These are phyloP conservation scores for Nicotiana tomentosiformis DNA, from an alignment of 257 asterid species.

Conservation along the genomic window DNA sequence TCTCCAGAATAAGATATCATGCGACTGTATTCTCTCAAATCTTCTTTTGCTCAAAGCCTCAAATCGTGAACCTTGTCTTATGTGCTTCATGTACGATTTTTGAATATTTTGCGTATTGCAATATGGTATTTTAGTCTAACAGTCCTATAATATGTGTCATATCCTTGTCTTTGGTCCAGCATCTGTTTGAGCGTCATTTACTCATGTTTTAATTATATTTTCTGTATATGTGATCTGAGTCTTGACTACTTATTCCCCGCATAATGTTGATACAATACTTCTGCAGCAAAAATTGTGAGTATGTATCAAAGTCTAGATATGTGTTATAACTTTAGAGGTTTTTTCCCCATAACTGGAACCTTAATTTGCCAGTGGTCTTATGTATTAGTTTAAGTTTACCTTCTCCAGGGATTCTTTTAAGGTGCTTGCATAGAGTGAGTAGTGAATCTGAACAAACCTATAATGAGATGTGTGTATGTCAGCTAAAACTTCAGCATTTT, in stretches of 20 bases:
- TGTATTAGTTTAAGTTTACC: not conserved
- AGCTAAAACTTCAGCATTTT: not conserved
- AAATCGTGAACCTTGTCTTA: not conserved
- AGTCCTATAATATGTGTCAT: not conserved
- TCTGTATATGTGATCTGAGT: not conserved
- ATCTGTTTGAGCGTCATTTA: not conserved
- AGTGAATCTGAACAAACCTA: not conserved
- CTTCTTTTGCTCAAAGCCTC: not conserved
- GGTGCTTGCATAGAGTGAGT: not conserved
- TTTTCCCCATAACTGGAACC: not conserved
- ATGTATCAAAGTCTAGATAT: not conserved
- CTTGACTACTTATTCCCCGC: not conserved
- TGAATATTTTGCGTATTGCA: not conserved
- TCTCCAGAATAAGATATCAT: not conserved
- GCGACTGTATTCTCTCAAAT: not conserved
- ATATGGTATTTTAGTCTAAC: not conserved
- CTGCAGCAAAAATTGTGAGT: not conserved
- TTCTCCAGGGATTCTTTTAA: not conserved
- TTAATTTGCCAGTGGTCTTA: not conserved
- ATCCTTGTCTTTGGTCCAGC: not conserved
- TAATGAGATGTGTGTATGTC: not conserved
- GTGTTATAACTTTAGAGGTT: not conserved
- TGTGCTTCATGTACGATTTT: not conserved
- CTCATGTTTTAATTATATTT: not conserved
- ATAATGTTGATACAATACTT: not conserved